Conservation (phyloP, 2,329 filamentous ascomycete species). For the Venturia pyrina region DNA sequence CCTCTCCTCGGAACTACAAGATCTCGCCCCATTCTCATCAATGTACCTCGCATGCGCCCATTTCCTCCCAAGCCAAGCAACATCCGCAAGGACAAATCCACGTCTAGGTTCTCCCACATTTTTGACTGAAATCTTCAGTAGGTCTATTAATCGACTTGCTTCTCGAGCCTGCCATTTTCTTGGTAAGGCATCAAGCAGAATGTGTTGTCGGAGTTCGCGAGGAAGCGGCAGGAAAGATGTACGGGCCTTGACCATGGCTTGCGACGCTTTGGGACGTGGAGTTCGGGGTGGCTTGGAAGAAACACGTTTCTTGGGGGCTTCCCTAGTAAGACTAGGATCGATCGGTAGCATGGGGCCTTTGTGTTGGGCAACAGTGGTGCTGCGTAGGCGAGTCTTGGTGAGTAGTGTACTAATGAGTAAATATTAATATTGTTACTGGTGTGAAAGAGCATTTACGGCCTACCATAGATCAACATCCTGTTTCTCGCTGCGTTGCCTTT, state of each 20-base stretch:
- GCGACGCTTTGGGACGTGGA: neutral
- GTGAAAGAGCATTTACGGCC: neutral
- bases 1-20: neutral
- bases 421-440: neutral
- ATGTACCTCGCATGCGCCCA: neutral
- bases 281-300: neutral
- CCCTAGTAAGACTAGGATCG: neutral
- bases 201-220: neutral
- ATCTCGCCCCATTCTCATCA: neutral
- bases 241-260: neutral
- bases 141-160: neutral
- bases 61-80: neutral
- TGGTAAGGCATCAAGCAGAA: neutral
- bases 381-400: neutral
- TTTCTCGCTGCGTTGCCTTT: neutral
- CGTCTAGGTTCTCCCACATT: neutral
- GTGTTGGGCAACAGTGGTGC: neutral
- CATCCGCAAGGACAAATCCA: neutral
- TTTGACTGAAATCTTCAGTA: neutral
- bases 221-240: neutral
- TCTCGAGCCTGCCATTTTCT: neutral
- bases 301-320: neutral
- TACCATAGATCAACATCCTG: neutral
- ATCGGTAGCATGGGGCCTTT: neutral
- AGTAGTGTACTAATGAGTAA: neutral